Evolutionary conservation across 768 basidiomycete species (phyloP), one percentile per base, ranked within the genome.

Genomic region (Tylopilus cervinicoccineus): DNA sequence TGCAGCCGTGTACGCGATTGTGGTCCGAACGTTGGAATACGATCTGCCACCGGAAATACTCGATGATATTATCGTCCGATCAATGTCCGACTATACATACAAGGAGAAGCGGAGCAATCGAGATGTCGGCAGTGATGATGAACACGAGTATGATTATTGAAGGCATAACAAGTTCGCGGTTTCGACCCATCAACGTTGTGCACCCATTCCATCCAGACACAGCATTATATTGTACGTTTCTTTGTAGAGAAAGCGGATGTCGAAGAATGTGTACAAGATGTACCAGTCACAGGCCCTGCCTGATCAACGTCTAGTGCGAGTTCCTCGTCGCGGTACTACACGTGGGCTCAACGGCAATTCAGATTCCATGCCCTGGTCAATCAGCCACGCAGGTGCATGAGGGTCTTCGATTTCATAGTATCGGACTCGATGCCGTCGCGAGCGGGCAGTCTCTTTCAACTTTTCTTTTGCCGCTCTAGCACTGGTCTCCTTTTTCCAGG

Each of bases 21-120:
- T 77, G 32, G 76, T 91, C 43, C 78, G 88, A 44, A 77, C 76
- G 41, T 88, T 83, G 16, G 88, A 90, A 57, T 88, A 81, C 54
- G 83, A 86, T 55, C 61, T 88, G 7, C 76, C 84, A 4, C 76
- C 76, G 8, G 80, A 86, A 39, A 76, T 82, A 65, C 67, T 88
- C 29, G 84, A 86, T 50, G 84, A 85, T 58, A 78, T 89, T 32
- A 78, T 88, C 43, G 71, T 72, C 2, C 76, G 71, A 42, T 71
- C 74, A 11, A 70, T 77, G 39, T 71, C 76, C 22, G 68, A 41
- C 33, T 69, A 63, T 49, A 38, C 42, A 4, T 36, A 47, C 45
- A 61, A 52, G 41, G 53, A 54, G 28, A 66, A 39, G 40, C 49
- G 50, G 50, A 55, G 48, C 38, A 41, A 51, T 38, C 52, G 62